Evolutionary conservation across 2,329 filamentous ascomycete species (phyloP).

Genomic region (Microascus cirrosus): DNA sequence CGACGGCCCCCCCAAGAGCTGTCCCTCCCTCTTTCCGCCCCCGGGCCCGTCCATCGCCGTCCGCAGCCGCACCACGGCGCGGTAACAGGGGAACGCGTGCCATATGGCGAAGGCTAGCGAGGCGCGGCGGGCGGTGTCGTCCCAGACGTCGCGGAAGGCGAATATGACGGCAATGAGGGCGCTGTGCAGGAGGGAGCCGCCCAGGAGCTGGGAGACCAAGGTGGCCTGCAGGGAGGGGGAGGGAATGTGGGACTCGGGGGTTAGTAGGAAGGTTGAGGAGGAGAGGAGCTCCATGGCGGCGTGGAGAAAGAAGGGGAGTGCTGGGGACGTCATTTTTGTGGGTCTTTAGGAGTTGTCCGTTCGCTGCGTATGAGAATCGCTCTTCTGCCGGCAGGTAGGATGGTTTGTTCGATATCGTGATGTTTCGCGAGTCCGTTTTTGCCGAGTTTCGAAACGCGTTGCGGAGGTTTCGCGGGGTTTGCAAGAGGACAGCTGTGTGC

Average conservation of each 20-base stretch:
- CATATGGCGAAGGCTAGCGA: slow-evolving; percentile 32
- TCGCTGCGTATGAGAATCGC: neutral
- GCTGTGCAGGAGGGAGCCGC: slow-evolving; percentile 32
- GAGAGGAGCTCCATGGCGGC: slow-evolving; percentile 27
- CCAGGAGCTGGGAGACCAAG: slow-evolving; percentile 34
- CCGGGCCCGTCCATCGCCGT: slow-evolving; percentile 5
- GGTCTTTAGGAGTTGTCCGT: neutral
- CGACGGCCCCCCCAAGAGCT: slow-evolving; percentile 30
- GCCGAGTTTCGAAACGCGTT: neutral
- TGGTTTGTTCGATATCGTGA: neutral
- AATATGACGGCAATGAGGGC: slow-evolving; percentile 30
- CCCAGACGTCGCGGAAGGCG: slow-evolving; percentile 14
- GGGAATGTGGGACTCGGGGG: slow-evolving; percentile 28
- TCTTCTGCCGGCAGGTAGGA: neutral
- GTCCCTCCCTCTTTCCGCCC: slow-evolving; percentile 5
- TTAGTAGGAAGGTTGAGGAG: slow-evolving; percentile 31
- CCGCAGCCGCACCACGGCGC: slow-evolving; percentile 25
- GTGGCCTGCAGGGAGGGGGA: slow-evolving; percentile 23
- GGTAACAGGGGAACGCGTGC: slow-evolving; percentile 34
- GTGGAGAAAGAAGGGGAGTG: slow-evolving; percentile 25
- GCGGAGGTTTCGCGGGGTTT: neutral
- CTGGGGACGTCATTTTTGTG: slow-evolving; percentile 2
- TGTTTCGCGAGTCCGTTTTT: neutral
- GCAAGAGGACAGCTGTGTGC: neutral
- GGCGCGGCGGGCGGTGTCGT: slow-evolving; percentile 19